phyloP scores from a whole-genome alignment of 1,284 basidiomycete genomes.

The Sutorius eximius region DNA sequence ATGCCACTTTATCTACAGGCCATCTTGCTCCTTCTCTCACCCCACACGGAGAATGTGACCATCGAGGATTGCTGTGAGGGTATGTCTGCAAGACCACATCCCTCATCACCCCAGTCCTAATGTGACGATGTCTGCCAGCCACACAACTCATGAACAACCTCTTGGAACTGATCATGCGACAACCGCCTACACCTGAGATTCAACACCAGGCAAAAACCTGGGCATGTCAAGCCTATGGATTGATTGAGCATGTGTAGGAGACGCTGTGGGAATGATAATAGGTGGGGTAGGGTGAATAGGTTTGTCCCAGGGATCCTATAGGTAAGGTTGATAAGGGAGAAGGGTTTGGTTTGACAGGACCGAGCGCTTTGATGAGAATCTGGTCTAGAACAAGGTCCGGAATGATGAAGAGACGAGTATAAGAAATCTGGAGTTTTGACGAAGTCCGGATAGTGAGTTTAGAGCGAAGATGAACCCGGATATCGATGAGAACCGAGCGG shows the following conservation, averaged over 20 bases:
- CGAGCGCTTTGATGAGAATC: too few relatives aligned
- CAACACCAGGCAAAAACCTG: conserved; percentile 60
- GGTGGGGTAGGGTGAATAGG: too few relatives aligned
- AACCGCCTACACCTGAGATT: conserved; percentile 44
- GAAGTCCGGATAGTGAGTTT: too few relatives aligned
- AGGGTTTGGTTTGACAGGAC: too few relatives aligned
- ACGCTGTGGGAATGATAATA: too few relatives aligned
- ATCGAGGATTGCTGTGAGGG: conserved; percentile 61
- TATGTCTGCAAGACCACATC: conserved; percentile 20
- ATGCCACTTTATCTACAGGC: conserved; percentile 67
- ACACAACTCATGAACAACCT: conserved; percentile 72
- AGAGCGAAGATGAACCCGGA: too few relatives aligned
- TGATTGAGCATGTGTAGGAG: conserved; percentile 41
- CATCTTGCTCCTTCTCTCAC: conserved; percentile 62
- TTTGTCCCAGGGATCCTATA: too few relatives aligned
- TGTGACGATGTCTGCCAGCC: conserved; percentile 39
- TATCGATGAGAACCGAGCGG: too few relatives aligned
- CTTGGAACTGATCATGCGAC: conserved; percentile 56
- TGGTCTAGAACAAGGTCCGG: too few relatives aligned
- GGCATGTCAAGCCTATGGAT: conserved; percentile 54
- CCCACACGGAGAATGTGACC: conserved; percentile 38
- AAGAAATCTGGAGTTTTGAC: too few relatives aligned
- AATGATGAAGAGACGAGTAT: too few relatives aligned
- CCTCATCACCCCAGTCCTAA: neutral
- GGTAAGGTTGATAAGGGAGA: too few relatives aligned